Base-by-base conservation (phyloP, 2,329 filamentous ascomycete genomes). In the Aspergillus flavus region DNA sequence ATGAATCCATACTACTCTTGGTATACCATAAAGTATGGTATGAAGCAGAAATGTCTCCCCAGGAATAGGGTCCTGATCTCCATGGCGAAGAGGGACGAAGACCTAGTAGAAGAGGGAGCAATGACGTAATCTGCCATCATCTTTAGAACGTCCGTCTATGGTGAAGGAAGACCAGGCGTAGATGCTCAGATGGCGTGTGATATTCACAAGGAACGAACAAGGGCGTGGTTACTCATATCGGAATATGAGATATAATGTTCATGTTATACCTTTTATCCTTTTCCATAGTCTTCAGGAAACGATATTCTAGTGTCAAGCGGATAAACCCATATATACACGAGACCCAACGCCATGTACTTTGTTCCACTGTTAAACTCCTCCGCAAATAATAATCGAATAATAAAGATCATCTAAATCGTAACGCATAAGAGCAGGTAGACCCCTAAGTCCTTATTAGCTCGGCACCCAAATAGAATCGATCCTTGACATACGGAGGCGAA, bases 81-180 rank as follows among this genome's bases (percentile, higher is more conserved):
- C 70, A 69, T 63, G 19, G 54, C 64, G 59, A 36, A 57, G 28
- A 19, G 58, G 71, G 68, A 68, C 57, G 55, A 61, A 59, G 69
- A 65, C 69, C 69, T 52, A 67, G 72, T 72, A 71, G 70, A 59
- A 65, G 66, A 59, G 71, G 72, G 68, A 56, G 52, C 41, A 59
- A 56, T 32, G 43, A 32, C 58, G 30, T 73, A 61, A 76, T 83
- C 69, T 83, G 65, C 81, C 81, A 83, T 81, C 79, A 73, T 75
- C 76, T 83, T 81, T 83, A 83, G 81, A 79, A 78, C 72, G 75
- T 76, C 76, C 71, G 74, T 72, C 76, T 75, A 80, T 76, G 63
- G 73, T 64, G 52, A 43, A 63, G 72, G 50, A 43, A 63, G 72
- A 59, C 66, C 67, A 73, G 72, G 75, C 68, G 71, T 71, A 69